Evolutionary conservation across 345 rosid genomes (phyloP).

Genomic region (Lumnitzera racemosa): DNA sequence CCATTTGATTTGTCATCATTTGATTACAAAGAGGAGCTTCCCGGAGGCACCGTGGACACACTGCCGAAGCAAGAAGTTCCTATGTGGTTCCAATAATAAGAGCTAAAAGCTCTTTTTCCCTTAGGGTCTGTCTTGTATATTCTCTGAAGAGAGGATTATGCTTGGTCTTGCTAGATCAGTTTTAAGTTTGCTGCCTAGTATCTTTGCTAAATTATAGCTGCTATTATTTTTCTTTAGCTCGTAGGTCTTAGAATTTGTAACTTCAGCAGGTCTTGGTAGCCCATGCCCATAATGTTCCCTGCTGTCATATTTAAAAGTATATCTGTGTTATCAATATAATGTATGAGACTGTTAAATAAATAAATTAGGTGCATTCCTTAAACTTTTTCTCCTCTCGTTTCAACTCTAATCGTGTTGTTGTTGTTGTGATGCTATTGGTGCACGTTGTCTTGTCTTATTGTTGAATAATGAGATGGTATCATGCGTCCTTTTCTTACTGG

Average conservation of each 20-base stretch:
- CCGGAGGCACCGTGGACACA: conserved; percentile 39
- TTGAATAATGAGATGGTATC: background rate
- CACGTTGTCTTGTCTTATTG: too few relatives aligned
- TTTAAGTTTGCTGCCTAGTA: conserved; percentile 2
- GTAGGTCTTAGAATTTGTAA: background rate
- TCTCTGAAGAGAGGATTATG: background rate
- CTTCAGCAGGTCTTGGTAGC: background rate
- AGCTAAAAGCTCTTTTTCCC: background rate
- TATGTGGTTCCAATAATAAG: conserved; percentile 49
- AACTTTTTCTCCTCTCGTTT: background rate
- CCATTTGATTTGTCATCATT: conserved; percentile 59
- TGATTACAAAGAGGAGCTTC: conserved; percentile 63
- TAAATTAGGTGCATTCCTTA: conserved; percentile 13
- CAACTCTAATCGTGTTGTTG: background rate
- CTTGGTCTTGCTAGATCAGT: conserved; percentile 1
- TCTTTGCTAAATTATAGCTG: conserved; percentile 1
- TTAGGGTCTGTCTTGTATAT: background rate
- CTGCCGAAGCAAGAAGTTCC: conserved; percentile 63
- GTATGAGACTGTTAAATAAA: conserved; percentile 27
- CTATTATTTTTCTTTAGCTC: background rate
- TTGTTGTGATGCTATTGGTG: background rate
- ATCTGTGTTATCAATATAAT: conserved; percentile 2
- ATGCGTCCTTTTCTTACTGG: conserved; percentile 10
- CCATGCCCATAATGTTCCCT: background rate
- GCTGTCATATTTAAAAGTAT: background rate